Evolutionary conservation across 345 rosid species (phyloP), one percentile per base, ranked within the genome.

Genomic region (Eucalyptus microcorys): DNA sequence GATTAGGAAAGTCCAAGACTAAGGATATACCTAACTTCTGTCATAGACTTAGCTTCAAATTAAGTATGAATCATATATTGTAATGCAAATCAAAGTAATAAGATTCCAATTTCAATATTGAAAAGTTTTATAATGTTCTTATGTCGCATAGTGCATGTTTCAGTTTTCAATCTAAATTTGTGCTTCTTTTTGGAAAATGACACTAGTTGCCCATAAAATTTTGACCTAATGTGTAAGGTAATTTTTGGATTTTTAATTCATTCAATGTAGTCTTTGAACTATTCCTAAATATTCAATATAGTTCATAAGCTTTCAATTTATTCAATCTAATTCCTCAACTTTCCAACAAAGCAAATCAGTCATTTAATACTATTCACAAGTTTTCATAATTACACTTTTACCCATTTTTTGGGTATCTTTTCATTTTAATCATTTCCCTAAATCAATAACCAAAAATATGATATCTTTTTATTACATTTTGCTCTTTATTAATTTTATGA

Each of bases 291-390:
- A 5, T 34, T 34, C 17, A 34, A 71, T 19, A 5, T 19, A 71
- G 0, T 16, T 21, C 47, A 5, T 21, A 37, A 37, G 10, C 47
- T 21, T 37, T 76, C 0, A 37, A 2, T 34, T 1, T 76, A 2
- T 76, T 19, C 27, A 76, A 37, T 37, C 4, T 21, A 37, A 37
- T 19, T 34, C 83, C 15, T 37, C 27, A 19, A 37, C 45, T 76
- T 37, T 76, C 22, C 27, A 37, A 76, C 8, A 76, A 76, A 76
- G 42, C 12, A 68, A 32, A 32, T 16, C 3, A 8, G 3, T 76
- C 27, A 6, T 10, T 76, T 11, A 76, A 76, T 40, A 19, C 8
- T 37, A 37, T 37, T 37, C 45, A 76, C 45, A 37, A 37, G 14
- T 37, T 32, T 10, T 37, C 27, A 10, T 21, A 76, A 76, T 76